A percentile compares a stretch with the other conserved stretches of the same genome.
Evolutionary conservation across 192 early-diverging fungal genomes (phyloP).

Genomic region (Coemansia sp.): DNA sequence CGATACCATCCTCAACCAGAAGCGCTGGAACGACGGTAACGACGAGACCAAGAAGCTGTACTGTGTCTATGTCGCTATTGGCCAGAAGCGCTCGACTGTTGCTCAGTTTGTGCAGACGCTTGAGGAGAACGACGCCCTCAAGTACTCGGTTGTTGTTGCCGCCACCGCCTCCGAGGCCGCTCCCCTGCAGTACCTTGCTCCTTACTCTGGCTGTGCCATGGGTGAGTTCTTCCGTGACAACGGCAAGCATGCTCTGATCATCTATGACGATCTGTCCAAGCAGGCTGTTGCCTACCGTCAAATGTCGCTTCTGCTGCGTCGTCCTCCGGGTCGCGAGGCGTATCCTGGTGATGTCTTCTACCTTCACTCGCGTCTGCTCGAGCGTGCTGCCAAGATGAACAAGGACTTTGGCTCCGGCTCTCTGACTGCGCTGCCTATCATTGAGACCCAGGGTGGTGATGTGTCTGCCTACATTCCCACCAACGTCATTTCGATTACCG

Average conservation of each 20-base stretch:
- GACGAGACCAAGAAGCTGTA: constrained; percentile 99
- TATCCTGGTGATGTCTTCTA: constrained; percentile 99
- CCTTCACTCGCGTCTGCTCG: constrained; percentile 98
- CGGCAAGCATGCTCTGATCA: constrained; percentile 96
- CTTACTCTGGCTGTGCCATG: constrained; percentile 98
- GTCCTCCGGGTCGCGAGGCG: constrained; percentile 99
- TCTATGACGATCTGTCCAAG: constrained; percentile 99
- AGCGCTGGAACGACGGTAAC: constrained; percentile 94
- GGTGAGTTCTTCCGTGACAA: constrained; percentile 99
- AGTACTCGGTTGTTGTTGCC: constrained; percentile 98
- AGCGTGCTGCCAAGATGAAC: constrained; percentile 99
- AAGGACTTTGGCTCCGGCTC: constrained; percentile 93
- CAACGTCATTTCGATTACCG: constrained; percentile 99
- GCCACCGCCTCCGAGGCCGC: constrained; percentile 99
- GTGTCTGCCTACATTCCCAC: constrained; percentile 99
- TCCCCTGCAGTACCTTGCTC: constrained; percentile 97
- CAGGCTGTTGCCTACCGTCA: constrained; percentile 99
- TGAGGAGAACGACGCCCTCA: constrained; percentile 97
- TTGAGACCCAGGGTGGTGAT: constrained; percentile 99
- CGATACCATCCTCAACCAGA: constrained; percentile 99
- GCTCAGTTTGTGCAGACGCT: constrained; percentile 98
- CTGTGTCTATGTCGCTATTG: constrained; percentile 99
- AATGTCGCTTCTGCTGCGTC: constrained; percentile 98
- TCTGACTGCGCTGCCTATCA: constrained; percentile 98
- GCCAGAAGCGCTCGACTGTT: constrained; percentile 99